Base-by-base conservation (phyloP, 225 moss, liverwort and hornwort genomes). In the Neckera pumila region DNA sequence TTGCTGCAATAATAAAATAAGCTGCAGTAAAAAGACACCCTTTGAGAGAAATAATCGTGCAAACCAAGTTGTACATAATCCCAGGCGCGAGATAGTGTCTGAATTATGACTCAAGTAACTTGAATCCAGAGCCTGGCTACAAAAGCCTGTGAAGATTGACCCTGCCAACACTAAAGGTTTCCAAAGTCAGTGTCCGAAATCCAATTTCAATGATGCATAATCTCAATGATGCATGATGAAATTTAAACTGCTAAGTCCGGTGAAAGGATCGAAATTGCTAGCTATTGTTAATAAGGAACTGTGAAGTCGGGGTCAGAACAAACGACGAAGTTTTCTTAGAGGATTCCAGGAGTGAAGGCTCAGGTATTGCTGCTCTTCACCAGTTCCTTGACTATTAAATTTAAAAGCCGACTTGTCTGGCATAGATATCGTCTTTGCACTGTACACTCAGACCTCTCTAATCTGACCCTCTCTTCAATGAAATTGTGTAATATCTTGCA, bases 311-410 rank as follows among this genome's bases (percentile, higher is more conserved):
- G 34, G 53, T 76, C 34, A 21, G 21, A 33, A 40, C 25, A 40
- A 40, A 40, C 7, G 70, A 42, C 13, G 27, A 51, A 34, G 51
- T 78, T 56, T 78, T 57, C 56, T 56, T 27, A 4, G 12, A 40
- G n/a, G 38, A n/a, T 27, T 53, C 14, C 14, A 21, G 69, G 21
- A 28, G 40, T 20, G 56, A 69, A 38, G 93, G 93, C 56, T 93
- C 93, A 90, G 91, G 93, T 30, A 90, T 93, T 59, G 91, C 94
- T 94, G 94, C 95, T 95, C 73, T 93, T 93, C 74, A 92, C 90
- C 38, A 94, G 84, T 78, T 95, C 93, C 86, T 82, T 93, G 47
- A 85, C 88, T 70, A 91, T 88, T 60, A 90, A 89, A 88, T 92
- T 92, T 27, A 93, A 88, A 94, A 93, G 84, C 75, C 83, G 18